Percentiles rank a stretch among this genome's conserved stretches.
phyloP scores from a whole-genome alignment of 139 green algal species.

The Yamagishiella unicocca region DNA sequence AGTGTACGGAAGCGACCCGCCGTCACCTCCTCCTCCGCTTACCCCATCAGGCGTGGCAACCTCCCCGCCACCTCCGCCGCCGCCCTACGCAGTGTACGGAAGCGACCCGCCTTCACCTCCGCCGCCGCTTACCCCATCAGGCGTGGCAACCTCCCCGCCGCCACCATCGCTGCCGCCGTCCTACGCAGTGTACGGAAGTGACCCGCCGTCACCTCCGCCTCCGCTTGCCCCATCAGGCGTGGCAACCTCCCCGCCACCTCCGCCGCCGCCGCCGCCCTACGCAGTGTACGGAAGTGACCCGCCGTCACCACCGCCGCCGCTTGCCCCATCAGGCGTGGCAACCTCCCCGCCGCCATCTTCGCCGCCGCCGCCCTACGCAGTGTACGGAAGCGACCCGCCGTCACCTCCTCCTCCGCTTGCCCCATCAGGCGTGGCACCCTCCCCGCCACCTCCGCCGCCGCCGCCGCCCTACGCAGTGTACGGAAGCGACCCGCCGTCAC shows the following conservation, averaged over 20 bases:
- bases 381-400: neutral
- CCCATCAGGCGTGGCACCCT: too few relatives aligned
- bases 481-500: neutral
- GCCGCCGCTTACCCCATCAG: neutral
- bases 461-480: too few relatives aligned
- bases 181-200: neutral
- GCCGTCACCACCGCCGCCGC: neutral
- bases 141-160: neutral
- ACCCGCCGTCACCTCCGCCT: neutral
- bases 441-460: too few relatives aligned
- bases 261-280: too few relatives aligned
- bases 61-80: neutral
- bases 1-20: neutral
- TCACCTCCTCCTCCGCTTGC: neutral
- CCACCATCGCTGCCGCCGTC: too few relatives aligned
- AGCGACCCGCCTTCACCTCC: neutral
- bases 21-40: neutral
- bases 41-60: neutral
- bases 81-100: neutral
- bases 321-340: neutral
- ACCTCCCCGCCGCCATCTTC: neutral
- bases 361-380: too few relatives aligned
- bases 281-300: too few relatives aligned
- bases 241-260: neutral
- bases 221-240: too few relatives aligned